A percentile compares a stretch with the other conserved stretches of the same genome.
Conservation (phyloP, 345 rosid species). For the Brassica juncea region DNA sequence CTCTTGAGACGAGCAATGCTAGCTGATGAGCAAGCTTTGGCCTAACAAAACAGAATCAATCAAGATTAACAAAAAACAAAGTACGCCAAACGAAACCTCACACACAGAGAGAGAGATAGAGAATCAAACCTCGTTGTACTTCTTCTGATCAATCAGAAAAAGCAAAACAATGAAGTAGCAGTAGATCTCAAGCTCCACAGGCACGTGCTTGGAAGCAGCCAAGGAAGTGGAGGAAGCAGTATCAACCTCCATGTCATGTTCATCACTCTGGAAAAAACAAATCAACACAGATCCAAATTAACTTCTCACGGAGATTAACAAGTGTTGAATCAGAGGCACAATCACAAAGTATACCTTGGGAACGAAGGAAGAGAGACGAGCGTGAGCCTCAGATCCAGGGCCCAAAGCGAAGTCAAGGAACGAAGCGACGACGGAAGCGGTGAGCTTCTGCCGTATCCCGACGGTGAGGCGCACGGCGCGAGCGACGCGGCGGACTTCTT, state of each 20-base stretch:
- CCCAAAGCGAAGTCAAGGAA: slow-evolving; percentile 65
- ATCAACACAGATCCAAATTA: not conserved
- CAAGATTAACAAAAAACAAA: not conserved
- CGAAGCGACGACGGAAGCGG: slow-evolving; percentile 49
- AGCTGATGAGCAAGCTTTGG: slow-evolving; percentile 83
- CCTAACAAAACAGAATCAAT: slow-evolving; percentile 43
- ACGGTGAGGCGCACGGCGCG: slow-evolving; percentile 74
- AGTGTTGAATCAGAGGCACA: not conserved
- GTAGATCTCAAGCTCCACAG: slow-evolving; percentile 77
- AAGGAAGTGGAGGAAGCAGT: slow-evolving; percentile 57
- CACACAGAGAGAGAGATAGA: not conserved
- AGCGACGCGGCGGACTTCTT: slow-evolving; percentile 70
- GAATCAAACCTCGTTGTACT: slow-evolving; percentile 56
- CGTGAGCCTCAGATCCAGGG: slow-evolving; percentile 63
- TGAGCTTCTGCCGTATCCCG: slow-evolving; percentile 61
- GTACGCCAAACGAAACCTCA: not conserved
- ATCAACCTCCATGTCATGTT: slow-evolving; percentile 91
- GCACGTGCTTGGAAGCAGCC: slow-evolving; percentile 54
- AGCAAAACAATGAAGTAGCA: slow-evolving; percentile 72
- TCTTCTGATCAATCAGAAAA: slow-evolving; percentile 78
- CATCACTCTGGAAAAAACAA: slow-evolving; percentile 53
- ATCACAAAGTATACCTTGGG: slow-evolving; percentile 50
- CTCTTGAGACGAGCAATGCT: slow-evolving; percentile 72
- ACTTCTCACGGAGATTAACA: not conserved
- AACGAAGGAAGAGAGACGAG: slow-evolving; percentile 53